Evolutionary conservation across 179 eudicot genomes (phyloP).

Genomic region (Patellifolia procumbens): DNA sequence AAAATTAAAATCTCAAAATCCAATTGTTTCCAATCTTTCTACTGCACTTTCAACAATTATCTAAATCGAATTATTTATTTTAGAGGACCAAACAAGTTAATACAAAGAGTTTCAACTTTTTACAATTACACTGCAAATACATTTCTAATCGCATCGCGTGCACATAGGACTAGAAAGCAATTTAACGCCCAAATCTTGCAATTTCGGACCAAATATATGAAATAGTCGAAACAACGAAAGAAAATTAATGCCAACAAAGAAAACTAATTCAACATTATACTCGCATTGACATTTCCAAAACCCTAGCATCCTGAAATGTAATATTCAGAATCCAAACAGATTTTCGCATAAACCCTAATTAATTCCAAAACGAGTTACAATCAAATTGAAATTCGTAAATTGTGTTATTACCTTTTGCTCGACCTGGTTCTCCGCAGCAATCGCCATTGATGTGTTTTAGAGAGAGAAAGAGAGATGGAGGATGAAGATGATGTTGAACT

Average conservation of each 20-base stretch:
- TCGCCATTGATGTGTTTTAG: slow-evolving; percentile 38
- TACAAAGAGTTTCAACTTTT: too few species aligned
- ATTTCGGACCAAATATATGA: not conserved
- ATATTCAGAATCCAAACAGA: too few species aligned
- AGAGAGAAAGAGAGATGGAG: slow-evolving; percentile 7
- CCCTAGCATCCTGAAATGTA: not conserved
- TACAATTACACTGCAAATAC: too few species aligned
- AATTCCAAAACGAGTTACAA: not conserved
- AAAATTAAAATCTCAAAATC: too few species aligned
- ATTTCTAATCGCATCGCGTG: too few species aligned
- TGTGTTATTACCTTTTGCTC: slow-evolving; percentile 43
- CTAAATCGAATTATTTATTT: too few species aligned
- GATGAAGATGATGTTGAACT: too few species aligned
- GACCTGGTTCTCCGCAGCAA: slow-evolving; percentile 44
- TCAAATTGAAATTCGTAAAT: not conserved
- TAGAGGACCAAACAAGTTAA: too few species aligned
- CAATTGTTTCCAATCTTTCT: too few species aligned
- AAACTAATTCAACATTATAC: not conserved
- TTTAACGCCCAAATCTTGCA: not conserved
- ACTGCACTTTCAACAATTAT: too few species aligned
- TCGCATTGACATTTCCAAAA: not conserved
- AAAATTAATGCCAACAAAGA: not conserved
- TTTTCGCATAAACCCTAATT: too few species aligned
- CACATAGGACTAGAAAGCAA: too few species aligned
- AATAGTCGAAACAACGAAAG: not conserved